phyloP scores from a whole-genome alignment of 495 filamentous ascomycete species.

The Ramalina intermedia region DNA sequence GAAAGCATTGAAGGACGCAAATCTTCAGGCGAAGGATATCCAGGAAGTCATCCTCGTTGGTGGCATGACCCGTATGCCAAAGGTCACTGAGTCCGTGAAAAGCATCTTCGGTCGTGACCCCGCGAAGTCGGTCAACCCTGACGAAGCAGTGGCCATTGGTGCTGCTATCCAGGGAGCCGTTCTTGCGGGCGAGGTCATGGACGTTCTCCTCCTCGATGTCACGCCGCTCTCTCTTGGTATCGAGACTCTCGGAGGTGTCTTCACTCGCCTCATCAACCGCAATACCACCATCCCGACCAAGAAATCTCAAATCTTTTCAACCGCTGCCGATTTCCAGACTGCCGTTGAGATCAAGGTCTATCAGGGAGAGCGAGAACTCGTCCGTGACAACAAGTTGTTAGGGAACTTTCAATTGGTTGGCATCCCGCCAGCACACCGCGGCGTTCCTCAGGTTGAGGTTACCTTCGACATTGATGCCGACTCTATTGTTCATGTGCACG shows the following conservation, averaged over 20 bases:
- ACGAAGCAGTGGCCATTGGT: conserved; percentile 97
- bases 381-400: conserved; percentile 96
- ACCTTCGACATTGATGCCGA: conserved; percentile 99
- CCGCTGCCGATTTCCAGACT: conserved; percentile 96
- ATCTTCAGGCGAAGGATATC: conserved; percentile 85
- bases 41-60: conserved; percentile 98
- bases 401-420: conserved; percentile 99
- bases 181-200: conserved; percentile 90
- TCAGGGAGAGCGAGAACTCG: conserved; percentile 99
- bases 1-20: conserved; percentile 96
- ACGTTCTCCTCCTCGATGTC: conserved; percentile 90
- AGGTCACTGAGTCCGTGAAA: conserved; percentile 96
- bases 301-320: conserved; percentile 98
- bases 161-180: conserved; percentile 97
- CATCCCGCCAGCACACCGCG: conserved; percentile 92
- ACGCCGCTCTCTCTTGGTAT: conserved; percentile 98
- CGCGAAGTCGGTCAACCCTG: conserved; percentile 97
- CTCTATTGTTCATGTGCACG: conserved; percentile 96
- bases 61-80: conserved; percentile 99
- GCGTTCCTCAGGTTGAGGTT: conserved; percentile 95
- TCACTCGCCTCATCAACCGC: conserved; percentile 98
- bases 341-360: conserved; percentile 99
- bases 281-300: conserved; percentile 99
- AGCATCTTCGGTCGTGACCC: conserved; percentile 95
- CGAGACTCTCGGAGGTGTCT: conserved; percentile 97